phyloP scores from a whole-genome alignment of 2,329 filamentous ascomycete genomes.

The Aspergillus fumigatiaffinis region DNA sequence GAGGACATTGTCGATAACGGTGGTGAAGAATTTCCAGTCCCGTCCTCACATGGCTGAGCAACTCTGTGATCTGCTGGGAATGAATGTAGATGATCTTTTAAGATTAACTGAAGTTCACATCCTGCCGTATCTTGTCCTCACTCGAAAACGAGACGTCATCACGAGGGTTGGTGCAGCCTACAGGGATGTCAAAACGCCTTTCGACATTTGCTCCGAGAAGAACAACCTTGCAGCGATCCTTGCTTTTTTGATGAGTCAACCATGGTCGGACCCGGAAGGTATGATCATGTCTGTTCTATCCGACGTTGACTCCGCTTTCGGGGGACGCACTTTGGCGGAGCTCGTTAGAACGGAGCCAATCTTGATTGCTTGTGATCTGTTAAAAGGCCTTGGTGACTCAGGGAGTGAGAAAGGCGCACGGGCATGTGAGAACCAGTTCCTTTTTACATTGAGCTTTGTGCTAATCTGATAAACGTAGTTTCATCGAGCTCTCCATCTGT shows the following conservation, averaged over 20 bases:
- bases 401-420: conserved; percentile 48
- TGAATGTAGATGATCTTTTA: conserved; percentile 70
- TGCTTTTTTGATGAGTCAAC: conserved; percentile 55
- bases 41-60: conserved; percentile 78
- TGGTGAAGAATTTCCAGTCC: conserved; percentile 74
- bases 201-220: conserved; percentile 60
- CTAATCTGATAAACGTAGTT: conserved; percentile 25
- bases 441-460: not conserved
- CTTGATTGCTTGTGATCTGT: conserved; percentile 70
- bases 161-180: conserved; percentile 72
- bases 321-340: conserved; percentile 60
- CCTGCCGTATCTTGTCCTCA: conserved; percentile 79
- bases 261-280: conserved; percentile 61
- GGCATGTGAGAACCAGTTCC: conserved; percentile 44
- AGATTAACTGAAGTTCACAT: conserved; percentile 74
- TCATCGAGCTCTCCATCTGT: conserved; percentile 49
- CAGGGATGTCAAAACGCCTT: conserved; percentile 48
- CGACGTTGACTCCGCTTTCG: conserved; percentile 67
- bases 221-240: conserved; percentile 58
- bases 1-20: conserved; percentile 75
- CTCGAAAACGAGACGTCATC: conserved; percentile 72
- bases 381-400: conserved; percentile 74
- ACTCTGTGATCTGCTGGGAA: conserved; percentile 75
- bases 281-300: conserved; percentile 66
- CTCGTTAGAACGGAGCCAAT: conserved; percentile 73